Percentiles rank a stretch among this genome's conserved stretches.
phyloP scores from a whole-genome alignment of 305 asterid species.

The Salvia sclarea region DNA sequence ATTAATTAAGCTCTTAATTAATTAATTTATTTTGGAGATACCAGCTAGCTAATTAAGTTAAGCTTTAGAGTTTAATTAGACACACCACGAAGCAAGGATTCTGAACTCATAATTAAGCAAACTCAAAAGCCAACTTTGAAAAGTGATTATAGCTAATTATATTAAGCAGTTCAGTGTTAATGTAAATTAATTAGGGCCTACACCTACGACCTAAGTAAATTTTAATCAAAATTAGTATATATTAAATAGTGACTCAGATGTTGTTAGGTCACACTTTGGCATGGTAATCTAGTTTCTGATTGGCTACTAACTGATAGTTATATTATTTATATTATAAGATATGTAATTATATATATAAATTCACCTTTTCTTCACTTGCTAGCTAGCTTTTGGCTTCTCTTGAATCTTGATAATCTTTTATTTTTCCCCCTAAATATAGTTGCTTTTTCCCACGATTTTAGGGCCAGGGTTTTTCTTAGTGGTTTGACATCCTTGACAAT shows the following conservation, averaged over 20 bases:
- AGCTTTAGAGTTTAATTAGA: too few relatives aligned
- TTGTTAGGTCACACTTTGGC: neutral
- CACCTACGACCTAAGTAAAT: neutral
- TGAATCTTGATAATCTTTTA: neutral
- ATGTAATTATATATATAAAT: neutral
- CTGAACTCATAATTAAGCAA: slow-evolving; percentile 15
- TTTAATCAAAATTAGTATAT: neutral
- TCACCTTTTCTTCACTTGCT: neutral
- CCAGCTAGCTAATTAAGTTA: neutral
- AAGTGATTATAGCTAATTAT: slow-evolving; percentile 21
- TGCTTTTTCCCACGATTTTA: slow-evolving; percentile 20
- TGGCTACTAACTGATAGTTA: slow-evolving; percentile 30
- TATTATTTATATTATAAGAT: neutral
- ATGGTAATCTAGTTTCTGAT: slow-evolving; percentile 30
- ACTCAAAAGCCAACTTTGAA: slow-evolving; percentile 26
- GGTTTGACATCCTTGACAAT: slow-evolving; percentile 26
- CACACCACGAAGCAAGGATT: slow-evolving; percentile 22
- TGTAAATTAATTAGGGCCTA: neutral
- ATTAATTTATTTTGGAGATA: neutral
- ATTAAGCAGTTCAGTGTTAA: neutral
- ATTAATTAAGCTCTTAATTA: too few relatives aligned
- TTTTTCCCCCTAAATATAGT: neutral
- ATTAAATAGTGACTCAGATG: neutral
- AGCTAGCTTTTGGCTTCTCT: slow-evolving; percentile 17
- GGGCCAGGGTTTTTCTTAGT: neutral